A percentile compares a stretch with the other conserved stretches of the same genome.
Evolutionary conservation across 163 green algal species (phyloP).

Genomic region (Coccomyxa subellipsoidea): DNA sequence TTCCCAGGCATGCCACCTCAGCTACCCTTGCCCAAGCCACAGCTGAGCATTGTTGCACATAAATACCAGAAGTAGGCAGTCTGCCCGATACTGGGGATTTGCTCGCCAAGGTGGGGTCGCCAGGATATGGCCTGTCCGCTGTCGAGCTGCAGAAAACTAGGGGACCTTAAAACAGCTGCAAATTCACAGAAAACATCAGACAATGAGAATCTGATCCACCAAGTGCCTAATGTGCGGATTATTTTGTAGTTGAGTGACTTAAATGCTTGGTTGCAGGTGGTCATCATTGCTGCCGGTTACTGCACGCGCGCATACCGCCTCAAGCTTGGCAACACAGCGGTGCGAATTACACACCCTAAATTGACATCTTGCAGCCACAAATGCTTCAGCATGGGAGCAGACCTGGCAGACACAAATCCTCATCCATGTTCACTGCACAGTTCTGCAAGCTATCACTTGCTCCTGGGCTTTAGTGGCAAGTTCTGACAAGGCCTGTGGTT

Average conservation of each 20-base stretch:
- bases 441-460: too few species aligned
- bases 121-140: neutral
- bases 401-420: neutral
- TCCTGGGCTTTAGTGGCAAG: neutral
- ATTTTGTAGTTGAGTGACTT: neutral
- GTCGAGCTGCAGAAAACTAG: neutral
- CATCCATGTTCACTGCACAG: neutral
- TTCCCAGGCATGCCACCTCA: constrained; percentile 22
- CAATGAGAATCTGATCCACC: too few species aligned
- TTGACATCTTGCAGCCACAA: neutral
- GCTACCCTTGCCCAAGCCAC: too few species aligned
- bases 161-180: too few species aligned
- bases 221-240: neutral
- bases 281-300: constrained; percentile 56
- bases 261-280: constrained; percentile 23
- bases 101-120: neutral
- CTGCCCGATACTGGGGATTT: neutral
- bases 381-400: neutral
- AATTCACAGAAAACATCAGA: too few species aligned
- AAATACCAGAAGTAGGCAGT: neutral
- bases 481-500: neutral
- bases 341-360: neutral
- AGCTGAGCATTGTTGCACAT: neutral
- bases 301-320: constrained; percentile 61
- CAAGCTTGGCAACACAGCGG: neutral